Conservation (phyloP, 305 asterid species). For the Fraxinus paxiana region DNA sequence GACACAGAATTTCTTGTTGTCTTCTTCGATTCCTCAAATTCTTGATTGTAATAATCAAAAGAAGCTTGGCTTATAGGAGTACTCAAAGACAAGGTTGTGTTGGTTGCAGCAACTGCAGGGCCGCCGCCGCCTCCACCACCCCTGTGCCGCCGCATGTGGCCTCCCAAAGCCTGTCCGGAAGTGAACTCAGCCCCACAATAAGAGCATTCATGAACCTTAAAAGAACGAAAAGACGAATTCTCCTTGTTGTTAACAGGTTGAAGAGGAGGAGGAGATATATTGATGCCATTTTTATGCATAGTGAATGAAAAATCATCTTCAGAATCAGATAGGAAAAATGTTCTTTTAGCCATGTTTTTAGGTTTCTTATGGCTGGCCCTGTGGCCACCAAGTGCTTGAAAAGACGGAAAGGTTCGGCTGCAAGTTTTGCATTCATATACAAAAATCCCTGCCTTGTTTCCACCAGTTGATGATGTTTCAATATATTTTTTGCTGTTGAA, state of each 20-base stretch:
- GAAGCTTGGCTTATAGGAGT: slow-evolving; percentile 24
- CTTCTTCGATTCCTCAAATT: slow-evolving; percentile 26
- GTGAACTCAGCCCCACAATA: slow-evolving; percentile 77
- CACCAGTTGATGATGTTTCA: slow-evolving; percentile 18
- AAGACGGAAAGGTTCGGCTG: slow-evolving; percentile 55
- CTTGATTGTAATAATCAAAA: slow-evolving; percentile 12
- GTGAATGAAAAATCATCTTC: slow-evolving; percentile 25
- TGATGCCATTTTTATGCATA: slow-evolving; percentile 14
- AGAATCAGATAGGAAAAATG: slow-evolving; percentile 27
- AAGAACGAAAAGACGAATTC: slow-evolving; percentile 25
- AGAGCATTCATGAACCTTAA: slow-evolving; percentile 64
- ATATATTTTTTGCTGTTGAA: slow-evolving; percentile 41
- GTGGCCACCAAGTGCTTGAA: slow-evolving; percentile 95
- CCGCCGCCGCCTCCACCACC: background rate
- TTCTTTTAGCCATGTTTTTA: slow-evolving; percentile 24
- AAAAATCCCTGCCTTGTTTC: slow-evolving; percentile 24
- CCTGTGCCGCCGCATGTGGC: slow-evolving; percentile 89
- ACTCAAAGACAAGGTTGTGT: slow-evolving; percentile 27
- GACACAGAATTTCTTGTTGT: slow-evolving; percentile 32
- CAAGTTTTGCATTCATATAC: slow-evolving; percentile 80
- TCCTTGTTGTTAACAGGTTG: slow-evolving; percentile 34
- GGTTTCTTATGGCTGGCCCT: slow-evolving; percentile 84
- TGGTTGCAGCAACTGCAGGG: slow-evolving; percentile 14
- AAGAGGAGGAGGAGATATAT: slow-evolving; percentile 38
- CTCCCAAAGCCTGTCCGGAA: slow-evolving; percentile 91